Percentiles rank a stretch among this genome's conserved stretches.
Evolutionary conservation across 441 rosid species (phyloP).

Genomic region (Breynia disticha): DNA sequence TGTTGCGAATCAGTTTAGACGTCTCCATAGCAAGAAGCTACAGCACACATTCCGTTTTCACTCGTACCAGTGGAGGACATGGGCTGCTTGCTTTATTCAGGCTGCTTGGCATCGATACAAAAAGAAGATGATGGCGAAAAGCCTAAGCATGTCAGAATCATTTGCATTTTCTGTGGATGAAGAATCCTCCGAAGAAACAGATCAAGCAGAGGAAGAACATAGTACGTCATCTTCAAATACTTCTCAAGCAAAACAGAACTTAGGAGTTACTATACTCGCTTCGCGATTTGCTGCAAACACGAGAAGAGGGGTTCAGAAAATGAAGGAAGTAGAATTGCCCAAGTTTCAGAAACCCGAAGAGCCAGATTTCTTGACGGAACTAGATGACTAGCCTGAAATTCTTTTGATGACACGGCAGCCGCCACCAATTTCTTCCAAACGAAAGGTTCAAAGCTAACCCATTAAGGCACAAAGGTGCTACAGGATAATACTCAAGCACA

Average conservation of each 20-base stretch:
- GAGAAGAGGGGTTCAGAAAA: conserved; percentile 49
- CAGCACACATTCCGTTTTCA: conserved; percentile 86
- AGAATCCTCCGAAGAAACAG: conserved; percentile 24
- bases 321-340: conserved; percentile 43
- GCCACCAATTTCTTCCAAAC: too few species aligned
- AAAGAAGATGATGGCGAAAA: conserved; percentile 48
- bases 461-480: too few species aligned
- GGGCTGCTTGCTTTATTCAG: conserved; percentile 89
- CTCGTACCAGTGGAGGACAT: conserved; percentile 86
- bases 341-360: conserved; percentile 78
- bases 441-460: too few species aligned
- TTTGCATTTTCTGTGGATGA: conserved; percentile 25
- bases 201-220: conserved; percentile 23
- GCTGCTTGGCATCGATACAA: conserved; percentile 66
- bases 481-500: too few species aligned
- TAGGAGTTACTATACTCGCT: conserved; percentile 57
- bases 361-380: conserved; percentile 69
- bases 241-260: conserved; percentile 43
- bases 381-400: conserved; percentile 19
- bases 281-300: conserved; percentile 80
- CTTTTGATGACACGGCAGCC: background rate
- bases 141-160: conserved; percentile 48
- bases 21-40: conserved; percentile 85
- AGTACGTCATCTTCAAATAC: conserved; percentile 18
- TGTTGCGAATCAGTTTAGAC: conserved; percentile 82